Conservation (phyloP, 169 alveolate species). For the Plasmodium coatneyi region DNA sequence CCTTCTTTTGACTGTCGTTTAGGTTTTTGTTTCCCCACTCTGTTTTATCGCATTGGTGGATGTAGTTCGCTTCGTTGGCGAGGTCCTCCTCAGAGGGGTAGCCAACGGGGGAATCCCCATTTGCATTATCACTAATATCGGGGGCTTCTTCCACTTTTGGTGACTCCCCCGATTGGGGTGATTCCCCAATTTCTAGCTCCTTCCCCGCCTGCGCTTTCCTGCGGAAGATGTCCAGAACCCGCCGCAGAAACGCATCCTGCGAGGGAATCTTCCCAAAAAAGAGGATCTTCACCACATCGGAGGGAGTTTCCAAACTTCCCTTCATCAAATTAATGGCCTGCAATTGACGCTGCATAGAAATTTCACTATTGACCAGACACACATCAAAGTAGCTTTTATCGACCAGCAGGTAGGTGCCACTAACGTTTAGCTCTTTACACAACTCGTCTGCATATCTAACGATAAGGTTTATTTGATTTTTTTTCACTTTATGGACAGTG, state of each 20-base stretch:
- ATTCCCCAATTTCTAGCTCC: neutral
- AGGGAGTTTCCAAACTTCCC: constrained; percentile 13
- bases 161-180: neutral
- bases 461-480: constrained; percentile 32
- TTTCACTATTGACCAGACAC: constrained; percentile 42
- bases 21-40: constrained; percentile 55
- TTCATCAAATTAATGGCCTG: constrained; percentile 55
- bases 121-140: neutral
- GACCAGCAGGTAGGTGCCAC: neutral
- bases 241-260: constrained; percentile 1
- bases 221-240: neutral
- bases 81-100: neutral
- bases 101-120: neutral
- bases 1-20: constrained; percentile 48
- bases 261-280: constrained; percentile 24
- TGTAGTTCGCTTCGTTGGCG: neutral
- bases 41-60: constrained; percentile 13
- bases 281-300: constrained; percentile 27
- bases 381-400: constrained; percentile 54
- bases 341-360: constrained; percentile 29
- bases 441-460: constrained; percentile 5
- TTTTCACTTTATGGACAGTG: constrained; percentile 63
- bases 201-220: neutral
- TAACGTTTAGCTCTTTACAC: constrained; percentile 46
- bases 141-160: neutral